Percentiles rank a stretch among this genome's conserved stretches.
Evolutionary conservation across 2,329 filamentous ascomycete genomes (phyloP).

Genomic region (Sclerotinia borealis): DNA sequence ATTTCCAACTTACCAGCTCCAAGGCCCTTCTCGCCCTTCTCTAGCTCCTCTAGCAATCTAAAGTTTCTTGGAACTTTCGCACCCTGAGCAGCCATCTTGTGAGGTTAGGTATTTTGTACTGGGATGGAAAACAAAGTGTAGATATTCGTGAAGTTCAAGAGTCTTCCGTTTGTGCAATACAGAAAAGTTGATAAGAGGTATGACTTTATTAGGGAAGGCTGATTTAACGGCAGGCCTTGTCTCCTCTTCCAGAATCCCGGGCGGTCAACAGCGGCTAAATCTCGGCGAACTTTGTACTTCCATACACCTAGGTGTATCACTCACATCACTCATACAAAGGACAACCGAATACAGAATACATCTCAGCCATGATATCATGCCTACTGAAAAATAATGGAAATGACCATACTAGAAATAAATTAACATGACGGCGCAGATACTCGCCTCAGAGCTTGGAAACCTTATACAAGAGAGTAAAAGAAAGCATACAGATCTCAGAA

Average conservation of each 20-base stretch:
- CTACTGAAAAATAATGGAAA: conserved; percentile 20
- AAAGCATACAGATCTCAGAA: conserved; percentile 84
- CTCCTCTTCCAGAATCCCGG: neutral
- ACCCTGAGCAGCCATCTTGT: conserved; percentile 26
- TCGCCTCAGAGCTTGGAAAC: conserved; percentile 81
- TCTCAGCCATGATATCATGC: neutral
- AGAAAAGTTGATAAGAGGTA: neutral
- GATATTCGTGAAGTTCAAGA: neutral
- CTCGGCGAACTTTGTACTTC: neutral
- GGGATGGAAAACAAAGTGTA: neutral
- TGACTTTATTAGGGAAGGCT: neutral
- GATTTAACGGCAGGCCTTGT: conserved; percentile 3
- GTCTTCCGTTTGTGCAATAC: neutral
- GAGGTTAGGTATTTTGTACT: neutral
- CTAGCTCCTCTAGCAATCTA: conserved; percentile 90
- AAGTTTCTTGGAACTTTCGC: conserved; percentile 93
- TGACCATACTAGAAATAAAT: conserved; percentile 10
- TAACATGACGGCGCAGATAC: conserved; percentile 81
- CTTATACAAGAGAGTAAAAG: conserved; percentile 93
- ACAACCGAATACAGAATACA: conserved; percentile 1
- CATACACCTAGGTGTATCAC: neutral
- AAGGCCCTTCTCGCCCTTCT: conserved; percentile 97
- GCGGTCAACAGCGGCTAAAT: conserved; percentile 12
- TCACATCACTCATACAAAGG: neutral
- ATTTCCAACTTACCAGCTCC: conserved; percentile 63